Base-by-base conservation (phyloP, 441 rosid genomes). In the Gossypium trilobum region DNA sequence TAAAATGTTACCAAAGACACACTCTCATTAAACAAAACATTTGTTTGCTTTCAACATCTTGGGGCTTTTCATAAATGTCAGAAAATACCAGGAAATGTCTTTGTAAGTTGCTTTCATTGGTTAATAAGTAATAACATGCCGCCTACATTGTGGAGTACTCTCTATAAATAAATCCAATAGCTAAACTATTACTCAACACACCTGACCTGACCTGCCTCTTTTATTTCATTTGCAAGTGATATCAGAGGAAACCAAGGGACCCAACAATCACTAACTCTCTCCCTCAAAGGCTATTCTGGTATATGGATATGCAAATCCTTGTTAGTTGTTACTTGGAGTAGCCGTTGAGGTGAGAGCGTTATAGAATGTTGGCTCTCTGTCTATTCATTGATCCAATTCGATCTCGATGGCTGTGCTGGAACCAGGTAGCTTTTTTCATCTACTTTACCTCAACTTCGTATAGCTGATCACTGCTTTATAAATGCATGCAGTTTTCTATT, bases 221-320 rank as follows among this genome's bases (percentile, higher is more conserved):
- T 4, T 5, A 13, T 62, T 33, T 2, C 19, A 11, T 61, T 31
- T 36, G 25, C 48, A 62, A 62, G 23, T 16, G 50, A 25, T 29
- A 4, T 29, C 6, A 29, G 2, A 75, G 27, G 14, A 59, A 54
- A 36, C n/a, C 65, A n/a, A 39, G 77, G 29, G 73, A 58, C 23
- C 70, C 62, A 57, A 75, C 76, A 33, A 68, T 73, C 77, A 72
- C 74, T 66, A 84, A 82, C 82, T 82, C 82, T 82, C 85, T 71
- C 81, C 82, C 85, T 78, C 82, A 83, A 76, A 48, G 75, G 81
- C 72, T 74, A 52, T 66, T 62, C 10, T 70, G 17, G 56, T 51
- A 51, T 16, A n/a, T 14, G 1, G 39, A 50, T 46, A 31, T 73
- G 36, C 55, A 23, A 44, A 14, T 14, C 8, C 31, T 52, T 11